Evolutionary conservation across 352 stramenopile species (phyloP).

Genomic region (Pythium folliculosum): DNA sequence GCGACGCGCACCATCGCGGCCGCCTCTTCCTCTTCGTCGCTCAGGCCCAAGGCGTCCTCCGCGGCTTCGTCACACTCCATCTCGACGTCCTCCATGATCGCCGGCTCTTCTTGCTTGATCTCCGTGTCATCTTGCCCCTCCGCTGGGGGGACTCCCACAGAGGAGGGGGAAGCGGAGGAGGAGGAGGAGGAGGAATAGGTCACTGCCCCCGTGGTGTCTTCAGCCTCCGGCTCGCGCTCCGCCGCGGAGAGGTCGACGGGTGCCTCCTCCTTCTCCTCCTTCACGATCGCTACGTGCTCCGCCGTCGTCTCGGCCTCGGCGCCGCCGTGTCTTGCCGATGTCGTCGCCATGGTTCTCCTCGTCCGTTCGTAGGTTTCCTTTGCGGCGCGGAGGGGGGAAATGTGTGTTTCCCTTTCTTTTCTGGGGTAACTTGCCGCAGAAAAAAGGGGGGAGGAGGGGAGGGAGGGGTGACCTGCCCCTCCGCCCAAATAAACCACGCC

Average conservation of each 20-base stretch:
- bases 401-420: conserved; percentile 31
- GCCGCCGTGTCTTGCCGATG: background rate
- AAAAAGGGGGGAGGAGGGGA: conserved; percentile 26
- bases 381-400: conserved; percentile 11
- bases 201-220: conserved; percentile 4
- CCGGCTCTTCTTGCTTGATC: background rate
- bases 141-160: background rate
- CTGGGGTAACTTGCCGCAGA: conserved; percentile 33
- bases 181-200: too few species aligned
- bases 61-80: conserved; percentile 29
- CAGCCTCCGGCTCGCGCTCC: conserved; percentile 20
- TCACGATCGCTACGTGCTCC: background rate
- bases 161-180: conserved; percentile 5
- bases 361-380: conserved; percentile 7
- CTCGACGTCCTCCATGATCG: conserved; percentile 13
- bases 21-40: conserved; percentile 10
- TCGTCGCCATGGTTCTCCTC: background rate
- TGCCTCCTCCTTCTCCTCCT: background rate
- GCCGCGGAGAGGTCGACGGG: background rate
- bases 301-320: background rate
- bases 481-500: conserved; percentile 16
- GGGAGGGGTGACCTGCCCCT: background rate
- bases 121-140: background rate
- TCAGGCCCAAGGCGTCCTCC: conserved; percentile 2
- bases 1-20: background rate